Conservation (phyloP, 1,139 yeast species). For the Saccharomyces uvarum region DNA sequence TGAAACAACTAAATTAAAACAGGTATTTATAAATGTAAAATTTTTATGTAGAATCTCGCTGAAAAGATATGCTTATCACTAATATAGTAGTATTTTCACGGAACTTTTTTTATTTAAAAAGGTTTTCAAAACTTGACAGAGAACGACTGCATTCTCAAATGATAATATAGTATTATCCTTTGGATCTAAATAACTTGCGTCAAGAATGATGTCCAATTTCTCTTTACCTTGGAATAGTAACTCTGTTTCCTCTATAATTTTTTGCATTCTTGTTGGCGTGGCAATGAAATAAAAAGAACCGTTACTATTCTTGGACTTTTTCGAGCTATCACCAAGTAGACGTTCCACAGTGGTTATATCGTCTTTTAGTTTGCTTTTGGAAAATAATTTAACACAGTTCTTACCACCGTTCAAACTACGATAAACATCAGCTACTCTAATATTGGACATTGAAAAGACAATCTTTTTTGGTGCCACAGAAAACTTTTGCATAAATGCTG, state of each 20-base stretch:
- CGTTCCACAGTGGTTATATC: conserved; percentile 40
- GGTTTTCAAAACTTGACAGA: conserved; percentile 24
- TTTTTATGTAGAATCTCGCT: neutral
- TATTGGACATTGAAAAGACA: conserved; percentile 28
- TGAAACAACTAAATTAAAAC: neutral
- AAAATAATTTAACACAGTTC: conserved; percentile 48
- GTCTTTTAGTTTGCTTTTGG: conserved; percentile 53
- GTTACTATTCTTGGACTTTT: conserved; percentile 11
- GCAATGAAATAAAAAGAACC: conserved; percentile 39
- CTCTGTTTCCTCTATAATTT: conserved; percentile 41
- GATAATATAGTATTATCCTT: conserved; percentile 35
- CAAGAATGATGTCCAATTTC: conserved; percentile 50
- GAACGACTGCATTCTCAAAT: conserved; percentile 23
- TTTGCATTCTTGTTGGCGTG: conserved; percentile 53
- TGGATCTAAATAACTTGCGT: conserved; percentile 53
- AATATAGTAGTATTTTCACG: conserved; percentile 29
- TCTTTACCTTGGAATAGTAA: conserved; percentile 40
- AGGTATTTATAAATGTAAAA: neutral
- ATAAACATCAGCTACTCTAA: conserved; percentile 31
- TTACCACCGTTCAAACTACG: conserved; percentile 44
- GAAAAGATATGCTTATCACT: neutral
- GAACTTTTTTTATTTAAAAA: conserved; percentile 29
- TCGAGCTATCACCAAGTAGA: conserved; percentile 11
- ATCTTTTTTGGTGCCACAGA: conserved; percentile 29
- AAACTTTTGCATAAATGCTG: conserved; percentile 22